These are phyloP conservation scores for Lomentospora prolificans DNA, from an alignment of 2,329 filamentous ascomycete genomes.

Conservation along the genomic window DNA sequence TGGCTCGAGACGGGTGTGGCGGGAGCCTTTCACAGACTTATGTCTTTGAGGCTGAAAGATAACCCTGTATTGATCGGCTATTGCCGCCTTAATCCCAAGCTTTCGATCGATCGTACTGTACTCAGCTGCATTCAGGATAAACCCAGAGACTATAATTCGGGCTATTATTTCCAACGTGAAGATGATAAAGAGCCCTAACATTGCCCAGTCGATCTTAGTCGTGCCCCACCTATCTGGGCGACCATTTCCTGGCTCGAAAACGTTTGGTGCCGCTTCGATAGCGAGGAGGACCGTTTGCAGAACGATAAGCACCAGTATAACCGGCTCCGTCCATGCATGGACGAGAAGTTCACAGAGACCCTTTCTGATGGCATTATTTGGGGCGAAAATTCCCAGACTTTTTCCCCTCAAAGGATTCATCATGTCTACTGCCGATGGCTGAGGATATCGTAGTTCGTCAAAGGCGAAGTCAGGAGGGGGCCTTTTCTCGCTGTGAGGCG, in stretches of 20 bases:
- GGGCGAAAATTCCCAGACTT: conserved; percentile 73
- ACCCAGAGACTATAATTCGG: conserved; percentile 84
- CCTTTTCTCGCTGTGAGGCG: conserved; percentile 36
- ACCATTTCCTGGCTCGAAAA: conserved; percentile 52
- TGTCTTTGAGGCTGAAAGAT: conserved; percentile 77
- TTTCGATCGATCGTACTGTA: conserved; percentile 84
- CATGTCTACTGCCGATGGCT: background rate
- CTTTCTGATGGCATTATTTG: conserved; percentile 64
- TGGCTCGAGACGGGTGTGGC: conserved; percentile 37
- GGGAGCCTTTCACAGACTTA: conserved; percentile 49
- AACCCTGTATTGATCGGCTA: conserved; percentile 65
- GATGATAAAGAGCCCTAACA: conserved; percentile 74
- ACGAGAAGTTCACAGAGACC: conserved; percentile 76
- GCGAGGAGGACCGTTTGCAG: conserved; percentile 82
- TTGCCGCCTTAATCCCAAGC: conserved; percentile 61
- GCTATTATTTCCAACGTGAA: conserved; percentile 81
- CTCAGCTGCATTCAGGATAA: conserved; percentile 80
- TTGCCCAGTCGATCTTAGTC: conserved; percentile 63
- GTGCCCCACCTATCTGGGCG: conserved; percentile 57
- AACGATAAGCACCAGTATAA: conserved; percentile 79
- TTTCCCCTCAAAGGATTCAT: conserved; percentile 77
- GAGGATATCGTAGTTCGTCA: conserved; percentile 16
- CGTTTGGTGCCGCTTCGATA: conserved; percentile 66
- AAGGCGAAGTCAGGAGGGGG: conserved; percentile 21
- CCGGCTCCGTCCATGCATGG: conserved; percentile 75